Base-by-base conservation (phyloP, 768 basidiomycete species). In the Phlebiopsis flavidoalba region DNA sequence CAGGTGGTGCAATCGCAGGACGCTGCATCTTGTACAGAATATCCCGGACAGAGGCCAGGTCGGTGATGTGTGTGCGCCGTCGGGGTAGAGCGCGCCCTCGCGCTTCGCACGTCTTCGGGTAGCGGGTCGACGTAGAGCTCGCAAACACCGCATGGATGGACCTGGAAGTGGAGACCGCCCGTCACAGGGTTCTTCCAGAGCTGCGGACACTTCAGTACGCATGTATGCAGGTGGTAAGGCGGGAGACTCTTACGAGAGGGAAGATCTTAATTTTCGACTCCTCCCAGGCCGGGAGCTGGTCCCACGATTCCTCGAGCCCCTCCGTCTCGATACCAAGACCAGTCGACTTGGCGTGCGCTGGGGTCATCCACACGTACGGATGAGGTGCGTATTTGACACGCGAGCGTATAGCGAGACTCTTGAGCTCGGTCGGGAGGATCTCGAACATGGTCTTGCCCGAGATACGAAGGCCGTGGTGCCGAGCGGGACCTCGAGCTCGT, bases 101-200 rank as follows among this genome's bases (percentile, higher is more conserved):
- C 81, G 78, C 26, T 74, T 74, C 0, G 82, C 80, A 22, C 26
- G n/a, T 82, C 82, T 48, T 74, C 77, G 0, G 91, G 90, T 0
- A 95, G 80, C 15, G 93, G 84, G n/a, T 82, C 83, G 64, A 97
- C 76, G 58, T 87, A 63, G 33, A 95, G 79, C 65, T 89, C 84
- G 40, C 77, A 73, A 0, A 73, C 84, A 33, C 85, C 93, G 65
- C 88, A 91, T 4, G 91, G 93, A 70, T 96, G 95, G 4, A 96
- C 94, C 70, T 98, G 85, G 76, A 95, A 87, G 70, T 95, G 91
- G 21, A 98, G 80, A 1, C 77, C 76, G 24, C 87, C 86, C 12
- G 93, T 96, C 8, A 84, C 83, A 0, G 93, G 92, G 73, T 95
- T 96, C 79, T 95, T 95, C 95, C 95, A 96, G 7, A 88, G 71